A percentile compares a stretch with the other conserved stretches of the same genome.
Evolutionary conservation across 140 eudicot genomes (phyloP).

Genomic region (Oenanthe javanica): DNA sequence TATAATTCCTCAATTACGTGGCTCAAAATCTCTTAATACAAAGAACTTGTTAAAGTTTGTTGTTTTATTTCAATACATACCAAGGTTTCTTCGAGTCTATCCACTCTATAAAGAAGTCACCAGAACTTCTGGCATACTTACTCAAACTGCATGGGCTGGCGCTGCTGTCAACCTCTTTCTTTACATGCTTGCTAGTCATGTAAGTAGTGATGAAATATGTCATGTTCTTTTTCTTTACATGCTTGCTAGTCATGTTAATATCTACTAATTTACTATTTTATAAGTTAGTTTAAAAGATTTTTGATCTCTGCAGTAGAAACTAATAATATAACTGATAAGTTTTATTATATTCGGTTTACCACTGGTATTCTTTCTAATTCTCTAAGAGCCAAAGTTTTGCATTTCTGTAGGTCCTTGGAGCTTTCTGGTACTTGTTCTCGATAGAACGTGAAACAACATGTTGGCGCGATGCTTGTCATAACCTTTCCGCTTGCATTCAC

Average conservation of each 20-base stretch:
- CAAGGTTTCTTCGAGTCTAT: slow-evolving; percentile 70
- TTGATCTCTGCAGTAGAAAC: not conserved
- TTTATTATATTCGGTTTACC: not conserved
- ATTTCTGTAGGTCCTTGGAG: slow-evolving; percentile 65
- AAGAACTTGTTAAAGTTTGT: slow-evolving; percentile 81
- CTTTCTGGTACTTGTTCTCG: slow-evolving; percentile 95
- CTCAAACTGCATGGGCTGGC: slow-evolving; percentile 99
- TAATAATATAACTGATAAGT: not conserved
- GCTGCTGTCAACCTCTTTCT: slow-evolving; percentile 93
- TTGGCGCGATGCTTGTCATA: slow-evolving; percentile 74
- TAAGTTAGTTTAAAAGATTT: not conserved
- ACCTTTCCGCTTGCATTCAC: slow-evolving; percentile 24
- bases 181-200: slow-evolving; percentile 99
- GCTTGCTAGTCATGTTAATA: slow-evolving; percentile 98
- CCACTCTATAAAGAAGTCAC: slow-evolving; percentile 90
- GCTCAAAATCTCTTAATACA: slow-evolving; percentile 68
- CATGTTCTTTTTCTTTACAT: slow-evolving; percentile 50
- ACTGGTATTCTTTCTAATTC: not conserved
- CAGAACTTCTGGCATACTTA: slow-evolving; percentile 90
- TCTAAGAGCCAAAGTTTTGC: slow-evolving; percentile 5
- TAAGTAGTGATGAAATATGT: slow-evolving; percentile 26
- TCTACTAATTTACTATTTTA: not conserved
- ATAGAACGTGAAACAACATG: slow-evolving; percentile 93
- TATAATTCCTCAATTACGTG: slow-evolving; percentile 54
- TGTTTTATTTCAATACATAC: slow-evolving; percentile 80